Evolutionary conservation across 106 monocot genomes (phyloP).

Genomic region (Xerophyta viscosa): DNA sequence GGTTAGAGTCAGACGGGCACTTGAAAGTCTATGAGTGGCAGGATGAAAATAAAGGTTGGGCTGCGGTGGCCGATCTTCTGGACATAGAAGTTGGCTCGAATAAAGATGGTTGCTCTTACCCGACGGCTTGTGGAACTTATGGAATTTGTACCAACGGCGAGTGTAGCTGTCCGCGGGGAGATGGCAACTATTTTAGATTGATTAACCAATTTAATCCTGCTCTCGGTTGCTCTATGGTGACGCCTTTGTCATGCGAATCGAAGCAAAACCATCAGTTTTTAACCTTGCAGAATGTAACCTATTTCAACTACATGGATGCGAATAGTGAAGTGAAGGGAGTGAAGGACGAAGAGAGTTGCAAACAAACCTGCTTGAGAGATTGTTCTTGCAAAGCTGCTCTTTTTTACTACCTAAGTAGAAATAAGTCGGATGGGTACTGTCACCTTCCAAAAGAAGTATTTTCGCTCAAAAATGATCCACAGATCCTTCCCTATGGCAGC

Average conservation of each 20-base stretch:
- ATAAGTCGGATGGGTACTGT: constrained; percentile 24
- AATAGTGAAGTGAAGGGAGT: not conserved
- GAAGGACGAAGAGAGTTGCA: constrained; percentile 23
- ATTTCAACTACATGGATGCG: constrained; percentile 19
- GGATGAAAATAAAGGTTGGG: constrained; percentile 7
- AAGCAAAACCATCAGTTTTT: constrained; percentile 18
- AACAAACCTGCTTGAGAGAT: constrained; percentile 31
- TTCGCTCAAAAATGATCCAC: constrained; percentile 29
- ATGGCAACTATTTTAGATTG: constrained; percentile 13
- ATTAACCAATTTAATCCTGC: constrained; percentile 13
- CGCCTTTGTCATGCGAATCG: constrained; percentile 17
- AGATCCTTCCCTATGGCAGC: constrained; percentile 5
- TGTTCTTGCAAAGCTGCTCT: constrained; percentile 36
- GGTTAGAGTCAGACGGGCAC: constrained; percentile 44
- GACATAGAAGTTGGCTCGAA: not conserved
- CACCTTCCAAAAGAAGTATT: constrained; percentile 24
- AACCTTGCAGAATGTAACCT: constrained; percentile 17
- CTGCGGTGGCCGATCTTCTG: constrained; percentile 11
- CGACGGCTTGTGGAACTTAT: constrained; percentile 34
- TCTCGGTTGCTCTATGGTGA: constrained; percentile 22
- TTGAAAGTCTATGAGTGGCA: constrained; percentile 34
- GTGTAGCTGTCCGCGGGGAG: constrained; percentile 32
- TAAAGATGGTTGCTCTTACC: constrained; percentile 15
- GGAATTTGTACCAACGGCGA: constrained; percentile 41
- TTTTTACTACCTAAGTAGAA: constrained; percentile 20